phyloP scores from a whole-genome alignment of 768 basidiomycete genomes.

The Daedalea quercina region DNA sequence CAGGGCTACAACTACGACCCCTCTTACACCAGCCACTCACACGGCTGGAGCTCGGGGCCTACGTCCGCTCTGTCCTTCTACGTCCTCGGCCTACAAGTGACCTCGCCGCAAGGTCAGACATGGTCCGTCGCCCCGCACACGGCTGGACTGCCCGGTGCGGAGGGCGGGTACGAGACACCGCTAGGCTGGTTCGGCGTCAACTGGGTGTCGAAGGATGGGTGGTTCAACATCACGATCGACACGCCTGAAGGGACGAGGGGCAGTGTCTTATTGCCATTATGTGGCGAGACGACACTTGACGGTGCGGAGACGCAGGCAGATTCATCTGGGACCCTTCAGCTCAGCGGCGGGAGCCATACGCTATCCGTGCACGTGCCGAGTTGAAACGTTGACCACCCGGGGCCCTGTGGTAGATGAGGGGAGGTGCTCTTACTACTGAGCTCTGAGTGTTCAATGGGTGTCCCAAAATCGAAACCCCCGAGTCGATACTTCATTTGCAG shows the following conservation, averaged over 20 bases:
- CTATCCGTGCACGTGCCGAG: not conserved
- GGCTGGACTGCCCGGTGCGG: slow-evolving; percentile 31
- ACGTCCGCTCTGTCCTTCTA: slow-evolving; percentile 53
- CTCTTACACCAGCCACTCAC: slow-evolving; percentile 52
- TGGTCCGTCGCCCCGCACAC: slow-evolving; percentile 45
- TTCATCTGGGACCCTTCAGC: not conserved
- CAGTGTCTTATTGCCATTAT: slow-evolving; percentile 5
- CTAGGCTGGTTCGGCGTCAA: slow-evolving; percentile 44
- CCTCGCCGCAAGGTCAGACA: slow-evolving; percentile 37
- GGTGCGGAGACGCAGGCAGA: not conserved
- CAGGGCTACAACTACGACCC: slow-evolving; percentile 51
- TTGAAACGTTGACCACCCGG: too few relatives aligned
- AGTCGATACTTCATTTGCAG: too few relatives aligned
- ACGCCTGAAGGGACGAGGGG: slow-evolving; percentile 13
- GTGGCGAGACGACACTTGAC: slow-evolving; percentile 6
- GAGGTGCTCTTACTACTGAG: too few relatives aligned
- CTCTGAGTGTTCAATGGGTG: too few relatives aligned
- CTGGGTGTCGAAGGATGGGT: slow-evolving; percentile 28
- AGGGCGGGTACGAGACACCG: slow-evolving; percentile 48
- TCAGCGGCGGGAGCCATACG: slow-evolving; percentile 8
- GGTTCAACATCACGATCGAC: slow-evolving; percentile 9
- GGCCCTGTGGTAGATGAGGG: too few relatives aligned
- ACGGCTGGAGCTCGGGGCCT: slow-evolving; percentile 55
- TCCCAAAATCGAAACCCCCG: too few relatives aligned
- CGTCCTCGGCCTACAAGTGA: slow-evolving; percentile 46